Conservation (phyloP, 192 early-diverging fungal genomes). For the Backusella tuberculispora region DNA sequence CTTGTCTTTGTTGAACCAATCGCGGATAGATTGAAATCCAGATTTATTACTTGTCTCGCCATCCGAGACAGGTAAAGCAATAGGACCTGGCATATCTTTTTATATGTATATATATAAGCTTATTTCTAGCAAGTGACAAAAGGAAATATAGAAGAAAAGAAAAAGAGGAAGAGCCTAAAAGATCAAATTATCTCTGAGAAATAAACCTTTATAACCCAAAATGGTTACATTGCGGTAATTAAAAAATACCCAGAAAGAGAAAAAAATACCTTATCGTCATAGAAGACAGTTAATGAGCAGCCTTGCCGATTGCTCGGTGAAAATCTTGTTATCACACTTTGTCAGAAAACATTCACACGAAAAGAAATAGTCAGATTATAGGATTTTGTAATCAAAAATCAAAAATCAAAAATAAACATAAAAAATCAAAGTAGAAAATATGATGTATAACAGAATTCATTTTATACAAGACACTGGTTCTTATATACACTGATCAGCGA, state of each 20-base stretch:
- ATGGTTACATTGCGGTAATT: constrained; percentile 1
- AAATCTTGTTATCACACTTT: background rate
- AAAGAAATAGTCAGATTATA: background rate
- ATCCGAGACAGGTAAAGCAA: constrained; percentile 1
- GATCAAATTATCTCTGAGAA: constrained; percentile 2
- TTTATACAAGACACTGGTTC: too few species aligned
- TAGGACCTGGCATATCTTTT: background rate
- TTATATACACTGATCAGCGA: background rate
- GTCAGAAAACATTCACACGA: constrained; percentile 16
- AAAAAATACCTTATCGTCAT: constrained; percentile 1
- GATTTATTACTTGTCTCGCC: background rate
- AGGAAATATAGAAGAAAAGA: background rate
- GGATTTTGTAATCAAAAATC: background rate
- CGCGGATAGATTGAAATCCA: background rate
- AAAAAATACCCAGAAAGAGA: constrained; percentile 3
- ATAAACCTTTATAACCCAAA: background rate
- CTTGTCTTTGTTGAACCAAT: constrained; percentile 11
- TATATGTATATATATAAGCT: background rate
- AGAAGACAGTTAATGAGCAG: background rate
- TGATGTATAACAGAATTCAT: too few species aligned
- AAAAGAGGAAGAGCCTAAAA: background rate
- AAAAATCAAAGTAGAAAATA: background rate
- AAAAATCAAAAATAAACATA: background rate
- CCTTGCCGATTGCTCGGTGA: constrained; percentile 14
- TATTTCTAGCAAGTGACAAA: background rate